Evolutionary conservation across 2,329 filamentous ascomycete genomes (phyloP).

Genomic region (Magnaporthiopsis poae): DNA sequence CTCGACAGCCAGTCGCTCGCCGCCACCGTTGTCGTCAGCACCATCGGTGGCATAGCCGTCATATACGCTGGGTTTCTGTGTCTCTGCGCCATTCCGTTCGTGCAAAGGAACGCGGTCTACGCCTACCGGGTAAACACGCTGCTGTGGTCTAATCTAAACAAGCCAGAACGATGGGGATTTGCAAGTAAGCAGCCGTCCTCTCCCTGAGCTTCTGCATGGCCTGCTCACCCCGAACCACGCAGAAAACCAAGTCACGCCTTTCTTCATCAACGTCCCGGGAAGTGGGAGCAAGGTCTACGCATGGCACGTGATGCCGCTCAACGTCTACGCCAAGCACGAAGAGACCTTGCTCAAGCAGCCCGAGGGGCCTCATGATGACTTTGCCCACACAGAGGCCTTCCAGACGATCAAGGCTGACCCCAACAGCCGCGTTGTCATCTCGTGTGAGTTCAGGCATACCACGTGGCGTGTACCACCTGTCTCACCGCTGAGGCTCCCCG

Average conservation of each 20-base stretch:
- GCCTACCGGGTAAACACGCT: constrained; percentile 63
- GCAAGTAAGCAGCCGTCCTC: constrained; percentile 45
- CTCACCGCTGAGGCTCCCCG: constrained; percentile 6
- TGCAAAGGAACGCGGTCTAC: constrained; percentile 80
- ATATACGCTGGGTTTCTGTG: constrained; percentile 59
- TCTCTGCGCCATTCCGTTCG: constrained; percentile 54
- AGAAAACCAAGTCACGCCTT: constrained; percentile 85
- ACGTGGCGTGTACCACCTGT: constrained; percentile 20
- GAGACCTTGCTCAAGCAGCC: constrained; percentile 43
- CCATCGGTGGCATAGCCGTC: constrained; percentile 39
- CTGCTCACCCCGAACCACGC: not conserved
- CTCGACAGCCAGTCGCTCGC: not conserved
- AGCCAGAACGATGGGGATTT: constrained; percentile 78
- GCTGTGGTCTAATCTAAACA: constrained; percentile 57
- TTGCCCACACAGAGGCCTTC: constrained; percentile 50
- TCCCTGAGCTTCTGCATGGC: not conserved
- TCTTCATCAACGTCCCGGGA: constrained; percentile 56
- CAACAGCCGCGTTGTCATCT: constrained; percentile 52
- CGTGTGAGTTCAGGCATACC: constrained; percentile 36
- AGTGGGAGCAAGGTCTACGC: constrained; percentile 73
- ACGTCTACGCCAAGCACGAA: constrained; percentile 66
- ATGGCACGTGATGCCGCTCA: constrained; percentile 81
- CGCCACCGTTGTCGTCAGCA: constrained; percentile 40
- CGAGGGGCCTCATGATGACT: constrained; percentile 39
- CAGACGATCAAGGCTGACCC: constrained; percentile 53